Evolutionary conservation across 169 alveolate genomes (phyloP), one percentile per base, ranked within the genome.

Genomic region (Plasmodium relictum): DNA sequence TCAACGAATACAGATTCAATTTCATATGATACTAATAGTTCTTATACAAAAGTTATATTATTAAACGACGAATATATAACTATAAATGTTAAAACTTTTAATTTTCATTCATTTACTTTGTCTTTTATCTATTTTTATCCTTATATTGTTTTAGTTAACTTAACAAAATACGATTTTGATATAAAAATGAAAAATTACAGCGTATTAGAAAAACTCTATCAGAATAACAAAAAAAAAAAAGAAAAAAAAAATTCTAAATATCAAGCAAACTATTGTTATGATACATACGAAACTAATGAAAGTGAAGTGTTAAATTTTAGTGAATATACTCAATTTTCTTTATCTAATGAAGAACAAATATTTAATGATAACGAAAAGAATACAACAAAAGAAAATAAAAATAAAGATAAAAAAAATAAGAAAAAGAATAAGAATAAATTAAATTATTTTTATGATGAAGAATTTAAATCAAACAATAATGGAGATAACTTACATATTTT

Each of bases 111-210:
- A 8, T 78, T 78, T 42, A 52, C 26, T 41, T 10, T 78, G 20
- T 63, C 76, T 0, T 78, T 78, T 18, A 50, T 78, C n/a, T 76
- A 78, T 14, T 78, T 78, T 10, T 78, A 26, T 48, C 78, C 89
- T 7, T 66, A 78, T 42, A 52, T 78, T 69, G 54, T 78, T 50
- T 0, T 78, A 20, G 76, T 78, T 6, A 78, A 78, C 58, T 54
- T 78, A 2, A 78, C 89, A 0, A 78, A 78, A 70, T 78, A 78
- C 26, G 37, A 52, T 59, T 78, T 78, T 26, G 54, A 78, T 41
- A 41, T 78, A 4, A 78, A 48, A 22, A 10, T 42, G n/a, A 78
- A 78, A 58, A 52, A 65, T 65, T 41, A 63, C 41, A 70, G 63
- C 9, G 12, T 18, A 5, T 3, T 78, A 26, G 76, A 78, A 69